These are phyloP conservation scores for Zea luxurians DNA, from an alignment of 176 grass and related monocot species.

Conservation along the genomic window DNA sequence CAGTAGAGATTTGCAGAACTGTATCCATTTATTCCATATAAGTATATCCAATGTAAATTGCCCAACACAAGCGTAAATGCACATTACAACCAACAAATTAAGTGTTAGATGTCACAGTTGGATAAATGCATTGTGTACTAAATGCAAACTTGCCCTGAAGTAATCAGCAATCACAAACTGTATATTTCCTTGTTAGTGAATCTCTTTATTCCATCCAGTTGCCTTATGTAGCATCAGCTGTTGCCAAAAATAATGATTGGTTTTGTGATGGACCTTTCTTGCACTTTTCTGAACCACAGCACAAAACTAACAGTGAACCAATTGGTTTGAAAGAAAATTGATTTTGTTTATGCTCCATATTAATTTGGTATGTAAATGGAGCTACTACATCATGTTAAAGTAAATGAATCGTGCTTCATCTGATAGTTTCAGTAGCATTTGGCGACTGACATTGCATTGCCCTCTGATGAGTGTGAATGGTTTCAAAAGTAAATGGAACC, in stretches of 20 bases:
- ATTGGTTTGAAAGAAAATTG: conserved; percentile 1
- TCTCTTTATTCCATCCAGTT: neutral
- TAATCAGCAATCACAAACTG: neutral
- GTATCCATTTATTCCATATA: neutral
- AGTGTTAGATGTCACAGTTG: neutral
- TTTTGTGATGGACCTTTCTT: neutral
- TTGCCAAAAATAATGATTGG: neutral
- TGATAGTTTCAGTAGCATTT: conserved; percentile 24
- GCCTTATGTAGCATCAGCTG: neutral
- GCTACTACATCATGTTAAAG: neutral
- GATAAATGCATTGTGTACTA: neutral
- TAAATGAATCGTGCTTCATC: conserved; percentile 8
- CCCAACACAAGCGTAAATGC: neutral
- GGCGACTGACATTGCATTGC: neutral
- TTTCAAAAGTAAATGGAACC: neutral
- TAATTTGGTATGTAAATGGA: conserved; percentile 18
- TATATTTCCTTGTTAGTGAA: neutral
- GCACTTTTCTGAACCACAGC: conserved; percentile 13
- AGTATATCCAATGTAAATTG: conserved; percentile 21
- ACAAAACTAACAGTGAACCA: neutral
- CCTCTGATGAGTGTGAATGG: neutral
- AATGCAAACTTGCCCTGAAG: neutral
- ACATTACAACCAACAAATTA: neutral
- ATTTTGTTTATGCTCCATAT: neutral
- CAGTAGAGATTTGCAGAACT: neutral